These are phyloP conservation scores for Alloteropsis angusta DNA, from an alignment of 202 grass and related monocot genomes.

Conservation along the genomic window DNA sequence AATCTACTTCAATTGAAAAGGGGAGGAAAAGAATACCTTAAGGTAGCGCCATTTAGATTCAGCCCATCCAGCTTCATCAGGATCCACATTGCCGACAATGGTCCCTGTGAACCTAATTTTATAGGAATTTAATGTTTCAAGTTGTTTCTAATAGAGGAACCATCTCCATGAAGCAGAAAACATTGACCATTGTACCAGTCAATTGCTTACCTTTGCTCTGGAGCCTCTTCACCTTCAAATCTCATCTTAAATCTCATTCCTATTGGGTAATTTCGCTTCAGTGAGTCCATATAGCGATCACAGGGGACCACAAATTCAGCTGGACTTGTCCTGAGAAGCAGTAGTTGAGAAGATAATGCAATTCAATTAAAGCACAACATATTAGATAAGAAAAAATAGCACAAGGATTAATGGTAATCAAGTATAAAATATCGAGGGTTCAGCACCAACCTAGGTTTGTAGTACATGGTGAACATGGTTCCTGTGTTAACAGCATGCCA, in stretches of 20 bases:
- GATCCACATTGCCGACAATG: slow-evolving; percentile 70
- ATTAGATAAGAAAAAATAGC: background rate
- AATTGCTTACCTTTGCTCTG: slow-evolving; percentile 68
- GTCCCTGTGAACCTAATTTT: slow-evolving; percentile 78
- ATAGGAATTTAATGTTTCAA: background rate
- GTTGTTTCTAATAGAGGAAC: background rate
- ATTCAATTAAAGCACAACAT: background rate
- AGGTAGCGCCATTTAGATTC: slow-evolving; percentile 87
- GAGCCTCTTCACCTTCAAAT: slow-evolving; percentile 97
- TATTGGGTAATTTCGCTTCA: slow-evolving; percentile 69
- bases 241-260: slow-evolving; percentile 99
- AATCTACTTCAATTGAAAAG: background rate
- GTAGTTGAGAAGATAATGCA: background rate
- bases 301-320: slow-evolving; percentile 81
- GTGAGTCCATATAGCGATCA: slow-evolving; percentile 65
- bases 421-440: background rate
- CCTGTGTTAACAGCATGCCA: slow-evolving; percentile 88
- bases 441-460: slow-evolving; percentile 74
- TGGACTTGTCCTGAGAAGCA: slow-evolving; percentile 66
- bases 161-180: slow-evolving; percentile 9
- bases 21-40: slow-evolving; percentile 40
- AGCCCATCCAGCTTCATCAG: slow-evolving; percentile 59
- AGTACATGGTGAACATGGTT: slow-evolving; percentile 91
- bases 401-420: background rate
- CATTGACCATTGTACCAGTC: background rate